These are phyloP conservation scores for Epicoccum sorghinum DNA, from an alignment of 2,329 filamentous ascomycete species.

Conservation along the genomic window DNA sequence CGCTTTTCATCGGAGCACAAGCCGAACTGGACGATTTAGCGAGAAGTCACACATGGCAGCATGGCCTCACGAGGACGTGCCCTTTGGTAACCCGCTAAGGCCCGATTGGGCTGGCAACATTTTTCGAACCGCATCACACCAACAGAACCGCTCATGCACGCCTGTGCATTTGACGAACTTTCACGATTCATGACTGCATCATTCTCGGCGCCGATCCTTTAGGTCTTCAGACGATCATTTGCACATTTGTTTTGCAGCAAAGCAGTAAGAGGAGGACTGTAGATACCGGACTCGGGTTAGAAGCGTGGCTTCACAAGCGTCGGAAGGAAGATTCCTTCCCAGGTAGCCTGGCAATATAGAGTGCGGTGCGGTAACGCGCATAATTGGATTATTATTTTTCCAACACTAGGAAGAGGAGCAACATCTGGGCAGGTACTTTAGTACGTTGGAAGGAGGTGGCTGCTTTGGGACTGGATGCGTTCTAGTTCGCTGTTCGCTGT, in stretches of 20 bases:
- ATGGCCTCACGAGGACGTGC: conserved; percentile 7
- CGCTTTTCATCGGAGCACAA: conserved; percentile 7
- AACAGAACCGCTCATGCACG: conserved; percentile 13
- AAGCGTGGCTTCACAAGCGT: background rate
- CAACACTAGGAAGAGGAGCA: background rate
- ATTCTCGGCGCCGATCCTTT: conserved; percentile 13
- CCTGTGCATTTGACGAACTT: conserved; percentile 18
- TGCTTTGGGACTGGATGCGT: background rate
- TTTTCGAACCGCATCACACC: conserved; percentile 8
- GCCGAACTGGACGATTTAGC: conserved; percentile 10
- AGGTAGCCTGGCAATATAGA: background rate
- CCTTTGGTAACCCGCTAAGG: conserved; percentile 4
- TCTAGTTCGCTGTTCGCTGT: background rate
- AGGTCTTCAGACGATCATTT: conserved; percentile 3
- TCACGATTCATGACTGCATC: conserved; percentile 20
- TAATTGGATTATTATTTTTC: background rate
- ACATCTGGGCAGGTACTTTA: background rate
- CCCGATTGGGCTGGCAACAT: conserved; percentile 4
- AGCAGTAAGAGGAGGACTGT: conserved; percentile 4
- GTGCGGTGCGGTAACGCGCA: background rate
- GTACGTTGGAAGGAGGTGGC: background rate
- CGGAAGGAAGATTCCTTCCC: background rate
- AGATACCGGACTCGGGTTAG: background rate
- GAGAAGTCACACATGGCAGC: conserved; percentile 4
- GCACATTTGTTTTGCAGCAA: background rate